Conservation (phyloP, 805 yeast genomes). For the Hanseniaspora guilliermondii region DNA sequence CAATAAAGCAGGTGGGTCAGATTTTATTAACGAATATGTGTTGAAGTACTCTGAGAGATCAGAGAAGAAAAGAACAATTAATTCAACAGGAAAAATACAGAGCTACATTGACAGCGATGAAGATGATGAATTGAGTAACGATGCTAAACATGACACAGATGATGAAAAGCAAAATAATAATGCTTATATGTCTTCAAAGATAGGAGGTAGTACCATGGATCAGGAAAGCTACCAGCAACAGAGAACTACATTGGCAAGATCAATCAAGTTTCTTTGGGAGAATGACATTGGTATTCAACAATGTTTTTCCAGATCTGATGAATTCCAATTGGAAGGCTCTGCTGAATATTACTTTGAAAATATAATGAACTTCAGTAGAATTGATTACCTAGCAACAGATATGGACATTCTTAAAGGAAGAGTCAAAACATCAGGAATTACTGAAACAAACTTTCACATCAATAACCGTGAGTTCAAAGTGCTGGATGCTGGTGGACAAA, state of each 20-base stretch:
- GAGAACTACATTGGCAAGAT: slow-evolving; percentile 41
- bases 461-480: slow-evolving; percentile 58
- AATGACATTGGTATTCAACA: slow-evolving; percentile 53
- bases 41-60: slow-evolving; percentile 46
- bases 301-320: slow-evolving; percentile 50
- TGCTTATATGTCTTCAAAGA: not conserved
- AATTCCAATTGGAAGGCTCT: slow-evolving; percentile 75
- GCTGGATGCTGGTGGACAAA: slow-evolving; percentile 92
- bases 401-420: slow-evolving; percentile 81
- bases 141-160: slow-evolving; percentile 18
- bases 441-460: slow-evolving; percentile 69
- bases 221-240: slow-evolving; percentile 10
- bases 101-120: slow-evolving; percentile 18
- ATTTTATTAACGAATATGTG: slow-evolving; percentile 52
- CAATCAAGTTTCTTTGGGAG: slow-evolving; percentile 59
- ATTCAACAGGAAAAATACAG: slow-evolving; percentile 44
- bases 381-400: slow-evolving; percentile 58
- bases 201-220: slow-evolving; percentile 4
- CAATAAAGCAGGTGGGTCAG: slow-evolving; percentile 51
- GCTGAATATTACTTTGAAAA: slow-evolving; percentile 72
- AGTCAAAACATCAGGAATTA: slow-evolving; percentile 89
- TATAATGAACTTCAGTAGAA: slow-evolving; percentile 50
- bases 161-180: slow-evolving; percentile 13
- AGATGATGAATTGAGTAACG: slow-evolving; percentile 21
- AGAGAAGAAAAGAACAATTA: slow-evolving; percentile 37